Conservation (phyloP, 225 moss, liverwort and hornwort genomes). For the Polytrichum commune region DNA sequence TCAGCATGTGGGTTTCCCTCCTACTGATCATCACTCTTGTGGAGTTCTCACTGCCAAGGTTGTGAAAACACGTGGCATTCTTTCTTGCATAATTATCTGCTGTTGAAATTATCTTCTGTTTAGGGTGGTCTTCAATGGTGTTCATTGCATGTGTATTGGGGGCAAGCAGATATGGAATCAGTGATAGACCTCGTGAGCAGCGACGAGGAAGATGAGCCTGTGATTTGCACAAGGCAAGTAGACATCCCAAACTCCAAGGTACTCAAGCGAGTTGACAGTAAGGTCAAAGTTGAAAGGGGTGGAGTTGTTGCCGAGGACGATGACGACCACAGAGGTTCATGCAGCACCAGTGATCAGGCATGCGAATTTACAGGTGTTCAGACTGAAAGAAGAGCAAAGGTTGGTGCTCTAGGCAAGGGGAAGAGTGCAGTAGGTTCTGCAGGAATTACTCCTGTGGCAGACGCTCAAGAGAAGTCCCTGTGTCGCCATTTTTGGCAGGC, state of each 20-base stretch:
- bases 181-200: slow-evolving; percentile 56
- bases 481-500: slow-evolving; percentile 86
- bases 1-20: no score
- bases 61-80: no score
- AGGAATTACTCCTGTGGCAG: not conserved
- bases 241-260: not conserved
- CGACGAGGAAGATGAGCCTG: slow-evolving; percentile 43
- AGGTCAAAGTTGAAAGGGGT: not conserved
- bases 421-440: slow-evolving; percentile 13
- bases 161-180: slow-evolving; percentile 21
- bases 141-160: not conserved
- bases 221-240: not conserved
- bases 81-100: no score
- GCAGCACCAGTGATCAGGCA: slow-evolving; percentile 12
- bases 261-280: not conserved
- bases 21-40: no score
- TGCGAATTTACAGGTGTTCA: not conserved
- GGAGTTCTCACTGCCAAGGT: no score
- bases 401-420: not conserved
- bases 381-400: slow-evolving; percentile 2
- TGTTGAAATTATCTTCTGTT: no score
- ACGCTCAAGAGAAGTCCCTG: slow-evolving; percentile 3
- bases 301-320: not conserved
- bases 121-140: no score
- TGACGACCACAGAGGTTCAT: not conserved